Base-by-base conservation (phyloP, 2,329 filamentous ascomycete species). In the Orbilia ellipsospora region DNA sequence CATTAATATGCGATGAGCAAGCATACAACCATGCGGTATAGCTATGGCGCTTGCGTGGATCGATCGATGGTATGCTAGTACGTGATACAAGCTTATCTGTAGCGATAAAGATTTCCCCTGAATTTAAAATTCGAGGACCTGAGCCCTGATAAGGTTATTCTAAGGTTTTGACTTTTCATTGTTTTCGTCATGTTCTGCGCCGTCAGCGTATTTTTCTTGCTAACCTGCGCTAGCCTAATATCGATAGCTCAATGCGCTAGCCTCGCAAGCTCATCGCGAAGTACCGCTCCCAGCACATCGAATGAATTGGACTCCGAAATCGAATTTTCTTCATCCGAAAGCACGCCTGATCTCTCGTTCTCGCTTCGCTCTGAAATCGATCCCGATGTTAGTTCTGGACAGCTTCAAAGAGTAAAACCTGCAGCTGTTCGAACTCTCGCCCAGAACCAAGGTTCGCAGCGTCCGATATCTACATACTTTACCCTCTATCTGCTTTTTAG, bases 21-120 rank as follows among this genome's bases (percentile, higher is more conserved):
- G 5, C 16, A 36, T 13, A 13, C 7, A 31, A 18, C 23, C 16
- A 36, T 13, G 26, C 7, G 31, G 54, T 23, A 57, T 44, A 5
- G 6, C 5, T 13, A 18, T 48, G 44, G 13, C 5, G 13, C 1
- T 48, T n/a, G 5, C 16, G 44, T 13, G 44, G 13, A 48, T 31
- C 26, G 6, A n/a, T 28, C 13, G 23, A 44, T 40, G 18, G 18
- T 36, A 26, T 61, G 44, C 44, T 2, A 15, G 28, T 55, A 28
- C 13, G 57, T 61, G 42, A 50, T 61, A 61, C 57, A 61, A 61
- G 42, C 42, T 61, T 61, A 50, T 61, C 16, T 48, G 6, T 61
- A 36, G 23, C 16, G 55, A 61, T 61, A 13, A 36, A 50, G 44
- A 61, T 36, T 15, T 50, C 57, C 57, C 57, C 44, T 18, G 15